Percentiles rank a stretch among this genome's conserved stretches.
These are phyloP conservation scores for Umbelopsis ramanniana DNA, from an alignment of 192 early-diverging fungal species.

Conservation along the genomic window DNA sequence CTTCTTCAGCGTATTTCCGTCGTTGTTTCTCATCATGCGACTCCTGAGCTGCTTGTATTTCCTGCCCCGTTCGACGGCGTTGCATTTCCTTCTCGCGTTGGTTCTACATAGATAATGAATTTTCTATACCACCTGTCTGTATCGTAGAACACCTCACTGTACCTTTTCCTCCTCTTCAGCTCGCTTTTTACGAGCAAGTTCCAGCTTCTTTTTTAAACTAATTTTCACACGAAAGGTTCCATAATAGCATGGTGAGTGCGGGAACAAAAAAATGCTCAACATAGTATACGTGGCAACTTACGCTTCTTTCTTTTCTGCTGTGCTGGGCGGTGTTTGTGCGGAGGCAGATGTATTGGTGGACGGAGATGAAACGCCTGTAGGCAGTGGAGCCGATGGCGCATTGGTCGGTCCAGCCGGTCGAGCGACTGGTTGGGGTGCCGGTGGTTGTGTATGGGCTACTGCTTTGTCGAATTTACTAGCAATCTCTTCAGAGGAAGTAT, in stretches of 20 bases:
- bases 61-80: conserved; percentile 31
- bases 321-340: background rate
- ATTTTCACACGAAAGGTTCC: background rate
- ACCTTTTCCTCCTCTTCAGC: conserved; percentile 29
- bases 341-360: background rate
- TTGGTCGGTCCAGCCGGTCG: background rate
- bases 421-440: background rate
- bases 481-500: background rate
- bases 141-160: background rate
- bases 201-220: conserved; percentile 25
- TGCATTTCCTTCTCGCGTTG: conserved; percentile 29
- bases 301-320: conserved; percentile 22
- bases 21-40: conserved; percentile 25
- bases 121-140: background rate
- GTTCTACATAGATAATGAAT: conserved; percentile 2
- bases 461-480: conserved; percentile 4
- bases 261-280: background rate
- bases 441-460: background rate
- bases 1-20: conserved; percentile 29
- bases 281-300: background rate
- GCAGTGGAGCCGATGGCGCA: background rate
- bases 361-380: background rate
- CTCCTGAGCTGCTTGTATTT: conserved; percentile 22
- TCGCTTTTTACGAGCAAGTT: conserved; percentile 11
- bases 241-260: background rate